Evolutionary conservation across 352 stramenopile species (phyloP), one percentile per base, ranked within the genome.

Genomic region (Pythium insidiosum): DNA sequence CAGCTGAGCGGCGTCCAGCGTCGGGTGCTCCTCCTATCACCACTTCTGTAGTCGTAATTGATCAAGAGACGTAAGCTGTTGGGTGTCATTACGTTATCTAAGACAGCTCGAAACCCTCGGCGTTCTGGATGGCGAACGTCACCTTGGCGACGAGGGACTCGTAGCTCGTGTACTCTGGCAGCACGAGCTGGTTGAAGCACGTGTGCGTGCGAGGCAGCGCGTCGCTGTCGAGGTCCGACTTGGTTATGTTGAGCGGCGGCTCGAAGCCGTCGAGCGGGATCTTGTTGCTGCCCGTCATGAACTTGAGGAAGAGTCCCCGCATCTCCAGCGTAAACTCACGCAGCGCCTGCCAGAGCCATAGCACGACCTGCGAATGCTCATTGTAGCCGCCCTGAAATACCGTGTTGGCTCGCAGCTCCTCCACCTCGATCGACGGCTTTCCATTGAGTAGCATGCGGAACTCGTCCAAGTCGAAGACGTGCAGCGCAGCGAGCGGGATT

Each of bases 341-440:
- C 19, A 89, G 59, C 20, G 78, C 75, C 35, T 94, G 75, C 84
- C 84, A 95, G 21, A 95, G 64, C 73, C 83, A 94, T 9, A 88
- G 52, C 2, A 91, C 66, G 18, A 89, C 70, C 38, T 86, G 73
- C 31, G 77, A 66, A 42, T 84, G 72, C 36, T 86, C 73, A 22
- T 56, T 68, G 49, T 92, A 94, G 18, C 80, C 79, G 34, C 84
- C 84, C 47, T 87, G 80, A 49, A 94, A 94, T 2, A 84, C 67
- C 4, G 72, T 78, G 35, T 68, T 85, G 5, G 74, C 84, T 5
- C 76, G 69, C 3, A 95, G 54, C 33, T 95, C 79, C 57, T 95
- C 83, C 6, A 95, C 79, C 43, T 90, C 73, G 33, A 95, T 88
- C 16, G 43, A 56, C 0, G 61, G 50, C 24, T 83, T 80, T 1